Evolutionary conservation across 1,284 basidiomycete species (phyloP), one percentile per base, ranked within the genome.

Genomic region (Lentinula novae-zelandiae): DNA sequence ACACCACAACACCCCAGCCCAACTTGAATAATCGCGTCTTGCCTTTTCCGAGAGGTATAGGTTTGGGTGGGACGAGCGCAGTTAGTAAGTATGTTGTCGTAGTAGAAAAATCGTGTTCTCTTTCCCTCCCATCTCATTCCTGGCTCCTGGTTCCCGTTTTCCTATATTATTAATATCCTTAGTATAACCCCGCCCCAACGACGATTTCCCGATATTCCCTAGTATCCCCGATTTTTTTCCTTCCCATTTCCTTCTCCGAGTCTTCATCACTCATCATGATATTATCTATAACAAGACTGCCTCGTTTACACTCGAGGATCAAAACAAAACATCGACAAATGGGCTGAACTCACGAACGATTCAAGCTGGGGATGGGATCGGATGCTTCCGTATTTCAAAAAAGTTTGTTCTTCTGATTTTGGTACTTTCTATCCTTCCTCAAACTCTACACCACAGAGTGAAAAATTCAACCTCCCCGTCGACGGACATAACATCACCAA

Each of bases 301-400:
- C 67, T 76, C 57, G 65, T 71, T 5, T 76, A 75, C 64, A 73
- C 70, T 4, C 72, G 74, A 42, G 78, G 76, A 10, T 72, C 76
- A 2, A 65, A 62, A 5, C 73, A 73, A 31, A 75, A 79, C 53
- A 78, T 68, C 58, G 70, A 78, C 62, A 65, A 69, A 9, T 72
- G 69, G 53, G 76, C 75, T 4, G 62, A 63, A 1, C 62, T 75
- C 17, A 69, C 75, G 13, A 73, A 72, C 5, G 77, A 78, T 53
- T 9, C 63, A 0, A 71, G 72, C 4, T 79, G 76, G 77, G 68
- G 69, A 4, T 78, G 78, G 77, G 66, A 69, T 5, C 68, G 64
- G 17, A 63, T 79, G 55, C 66, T 67, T 44, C 66, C 67, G 9
- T 77, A 74, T 58, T 66, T 76, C 42, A 61, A 64, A 31, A 73